Evolutionary conservation across 768 basidiomycete species (phyloP).

Genomic region (Trametes meyenii): DNA sequence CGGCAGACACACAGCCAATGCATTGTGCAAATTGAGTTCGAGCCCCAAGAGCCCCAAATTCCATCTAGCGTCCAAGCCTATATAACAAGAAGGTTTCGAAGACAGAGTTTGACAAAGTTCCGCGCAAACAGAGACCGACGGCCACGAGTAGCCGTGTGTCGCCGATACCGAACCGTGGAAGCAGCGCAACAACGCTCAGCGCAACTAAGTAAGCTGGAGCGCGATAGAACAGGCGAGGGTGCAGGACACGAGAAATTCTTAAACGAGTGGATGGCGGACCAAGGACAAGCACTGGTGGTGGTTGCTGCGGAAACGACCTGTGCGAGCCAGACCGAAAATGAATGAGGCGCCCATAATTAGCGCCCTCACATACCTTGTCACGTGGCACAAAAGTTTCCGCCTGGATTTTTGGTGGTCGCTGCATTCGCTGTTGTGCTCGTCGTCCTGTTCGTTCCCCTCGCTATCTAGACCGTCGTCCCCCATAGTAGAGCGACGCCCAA

Average conservation of each 20-base stretch:
- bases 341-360: no score
- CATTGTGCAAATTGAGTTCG: neutral
- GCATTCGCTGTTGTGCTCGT: constrained; percentile 14
- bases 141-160: no score
- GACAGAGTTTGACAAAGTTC: neutral
- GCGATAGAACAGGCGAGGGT: no score
- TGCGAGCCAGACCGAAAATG: no score
- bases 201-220: no score
- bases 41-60: neutral
- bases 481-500: neutral
- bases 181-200: no score
- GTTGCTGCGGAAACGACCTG: neutral
- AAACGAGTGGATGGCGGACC: no score
- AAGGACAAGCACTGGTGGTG: no score
- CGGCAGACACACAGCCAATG: no score
- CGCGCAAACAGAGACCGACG: neutral
- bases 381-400: constrained; percentile 24
- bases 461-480: neutral
- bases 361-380: no score
- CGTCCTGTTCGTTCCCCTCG: constrained; percentile 10
- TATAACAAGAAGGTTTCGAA: neutral
- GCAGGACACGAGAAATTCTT: no score
- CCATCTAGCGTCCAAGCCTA: neutral
- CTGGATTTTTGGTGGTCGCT: constrained; percentile 11
- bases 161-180: no score